Base-by-base conservation (phyloP, 495 filamentous ascomycete species). In the Pyrenopolyporus hunteri region DNA sequence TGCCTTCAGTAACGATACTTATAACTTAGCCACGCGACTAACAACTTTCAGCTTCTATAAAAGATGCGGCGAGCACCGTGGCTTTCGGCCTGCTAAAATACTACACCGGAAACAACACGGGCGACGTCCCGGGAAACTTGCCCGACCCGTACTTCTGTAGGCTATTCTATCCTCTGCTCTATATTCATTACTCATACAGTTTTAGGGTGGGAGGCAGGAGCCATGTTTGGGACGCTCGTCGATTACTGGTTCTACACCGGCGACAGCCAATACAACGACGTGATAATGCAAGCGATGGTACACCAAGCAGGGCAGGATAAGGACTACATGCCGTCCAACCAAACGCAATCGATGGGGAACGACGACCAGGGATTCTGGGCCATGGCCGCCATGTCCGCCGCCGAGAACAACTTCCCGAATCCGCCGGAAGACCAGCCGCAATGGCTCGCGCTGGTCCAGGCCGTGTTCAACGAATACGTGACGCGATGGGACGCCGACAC, bases 281-380 rank as follows among this genome's bases (percentile, higher is more conserved):
- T 86, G 14, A 87, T 86, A 1, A 81, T 64, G 3, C 83, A 91
- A 58, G 92, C 80, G 0, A 66, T 96, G 48, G 64, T 88, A 1
- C 88, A 83, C 70, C 92, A 97, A 71, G 83, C 80, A 11, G 87
- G 89, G 9, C 79, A 82, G 9, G 79, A 87, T 33, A 71, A 76
- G 7, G 82, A 92, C 52, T 94, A 85, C 69, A 91, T 92, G 89
- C 90, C 92, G 0, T 72, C 75, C 8, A 96, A 97, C 70, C 91
- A 96, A 65, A 89, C 88, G 19, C 81, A 85, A 55, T 86, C 87
- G 0, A 73, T 83, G 46, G 89, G 91, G 45, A 95, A 95, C 71
- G 91, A 95, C 63, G 91, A 95, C 68, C 91, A 94, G 67, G 86
- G 81, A 0, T 96, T 96, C 68, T 96, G 91, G 91, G 91, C 80